These are phyloP conservation scores for Grosmannia serpens DNA, from an alignment of 2,329 filamentous ascomycete genomes.

Conservation along the genomic window DNA sequence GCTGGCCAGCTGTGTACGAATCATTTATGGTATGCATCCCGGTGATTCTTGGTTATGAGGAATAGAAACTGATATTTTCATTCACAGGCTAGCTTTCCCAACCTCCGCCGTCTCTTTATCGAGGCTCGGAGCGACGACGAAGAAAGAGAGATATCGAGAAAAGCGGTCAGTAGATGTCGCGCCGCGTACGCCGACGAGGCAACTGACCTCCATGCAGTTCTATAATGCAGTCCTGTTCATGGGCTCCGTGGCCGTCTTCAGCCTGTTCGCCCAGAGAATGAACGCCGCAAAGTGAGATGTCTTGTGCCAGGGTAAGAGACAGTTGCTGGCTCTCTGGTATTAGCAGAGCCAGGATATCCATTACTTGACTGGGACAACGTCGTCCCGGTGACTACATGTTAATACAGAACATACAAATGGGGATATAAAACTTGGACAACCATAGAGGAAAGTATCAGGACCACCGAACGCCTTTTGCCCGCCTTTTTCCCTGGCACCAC, in stretches of 20 bases:
- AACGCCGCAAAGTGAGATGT: slow-evolving; percentile 30
- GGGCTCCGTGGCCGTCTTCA: slow-evolving; percentile 90
- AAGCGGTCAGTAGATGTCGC: slow-evolving; percentile 49
- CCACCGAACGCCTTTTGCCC: background rate
- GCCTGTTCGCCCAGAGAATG: slow-evolving; percentile 82
- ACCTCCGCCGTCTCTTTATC: slow-evolving; percentile 90
- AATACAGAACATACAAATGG: background rate
- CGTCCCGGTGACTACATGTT: background rate
- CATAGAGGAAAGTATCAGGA: background rate
- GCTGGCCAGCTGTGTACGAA: background rate
- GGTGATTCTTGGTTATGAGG: too few relatives aligned
- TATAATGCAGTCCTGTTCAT: slow-evolving; percentile 97
- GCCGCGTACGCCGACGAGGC: background rate
- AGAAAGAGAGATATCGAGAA: slow-evolving; percentile 87
- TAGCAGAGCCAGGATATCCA: background rate
- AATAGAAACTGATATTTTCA: slow-evolving; percentile 1
- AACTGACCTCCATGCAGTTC: slow-evolving; percentile 47
- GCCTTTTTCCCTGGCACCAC: background rate
- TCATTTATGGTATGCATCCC: background rate
- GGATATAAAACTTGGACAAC: background rate
- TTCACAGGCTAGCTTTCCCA: slow-evolving; percentile 67
- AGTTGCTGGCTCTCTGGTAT: background rate
- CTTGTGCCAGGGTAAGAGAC: background rate
- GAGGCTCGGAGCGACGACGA: slow-evolving; percentile 88
- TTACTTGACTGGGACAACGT: background rate